Base-by-base conservation (phyloP, 176 grass and related monocot species). In the Thalia dealbata region DNA sequence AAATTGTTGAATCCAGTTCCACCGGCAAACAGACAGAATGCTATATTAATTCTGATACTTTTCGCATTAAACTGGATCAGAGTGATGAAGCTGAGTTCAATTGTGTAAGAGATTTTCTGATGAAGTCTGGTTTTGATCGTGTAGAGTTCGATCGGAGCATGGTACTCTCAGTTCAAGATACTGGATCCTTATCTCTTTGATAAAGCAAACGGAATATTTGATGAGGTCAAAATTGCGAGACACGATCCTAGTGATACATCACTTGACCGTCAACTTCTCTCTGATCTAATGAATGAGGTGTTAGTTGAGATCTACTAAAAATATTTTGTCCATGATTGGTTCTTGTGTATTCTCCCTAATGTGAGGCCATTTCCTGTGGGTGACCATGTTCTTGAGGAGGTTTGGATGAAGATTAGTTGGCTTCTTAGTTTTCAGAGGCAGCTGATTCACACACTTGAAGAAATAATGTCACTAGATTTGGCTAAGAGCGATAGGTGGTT, bases 231-330 rank as follows among this genome's bases (percentile, higher is more conserved):
- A 1, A 73, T 78, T 14, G 73, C 75, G 26, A 24, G 64, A 60
- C 74, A 76, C 25, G 76, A 78, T 58, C 85, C 82, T 64, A 77
- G 82, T 24, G 79, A 91, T 46, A 88, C 88, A 85, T 83, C 85
- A 4, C 61, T 85, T 72, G 87, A 92, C 71, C 78, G 88, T 52
- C 75, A 88, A 29, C 82, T 88, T 78, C 75, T 97, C 50, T 86
- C 87, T 59, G 95, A 85, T 73, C 69, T 97, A 71, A 84, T 83
- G 19, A 87, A 93, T 9, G 87, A 97, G 82, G 73, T 59, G 2
- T 24, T 92, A 38, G 73, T 82, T 0, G 85, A 88, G 43, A 86
- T 86, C 26, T 82, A 84, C 76, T 86, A 74, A 63, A 81, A 83
- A 50, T 72, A 79, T 67, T 83, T 78, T 16, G 60, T 69, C 59